Percentiles rank a stretch among this genome's conserved stretches.
These are phyloP conservation scores for Diospyros lotus DNA, from an alignment of 148 eudicot species.

Conservation along the genomic window DNA sequence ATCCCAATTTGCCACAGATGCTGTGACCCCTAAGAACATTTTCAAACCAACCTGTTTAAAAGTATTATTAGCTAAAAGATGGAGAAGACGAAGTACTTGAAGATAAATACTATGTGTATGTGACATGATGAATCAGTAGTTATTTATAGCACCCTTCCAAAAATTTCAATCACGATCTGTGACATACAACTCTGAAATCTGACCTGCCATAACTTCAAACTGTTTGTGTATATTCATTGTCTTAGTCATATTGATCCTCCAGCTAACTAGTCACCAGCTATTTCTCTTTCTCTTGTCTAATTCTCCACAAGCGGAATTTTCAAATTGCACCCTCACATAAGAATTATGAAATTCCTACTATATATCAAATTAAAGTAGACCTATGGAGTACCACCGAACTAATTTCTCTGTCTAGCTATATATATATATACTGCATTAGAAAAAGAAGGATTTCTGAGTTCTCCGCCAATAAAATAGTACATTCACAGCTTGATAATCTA, in stretches of 20 bases:
- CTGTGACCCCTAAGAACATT: slow-evolving; percentile 92
- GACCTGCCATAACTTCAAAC: background rate
- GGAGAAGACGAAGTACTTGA: background rate
- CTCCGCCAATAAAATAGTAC: background rate
- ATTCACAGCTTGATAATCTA: background rate
- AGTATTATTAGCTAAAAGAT: background rate
- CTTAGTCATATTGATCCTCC: background rate
- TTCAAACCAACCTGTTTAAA: slow-evolving; percentile 76
- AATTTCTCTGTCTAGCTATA: background rate
- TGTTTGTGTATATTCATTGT: background rate
- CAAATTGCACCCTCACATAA: background rate
- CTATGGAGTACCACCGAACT: background rate
- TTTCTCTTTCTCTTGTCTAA: background rate
- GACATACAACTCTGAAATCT: background rate
- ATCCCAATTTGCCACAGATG: slow-evolving; percentile 87
- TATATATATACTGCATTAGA: background rate
- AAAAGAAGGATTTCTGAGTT: background rate
- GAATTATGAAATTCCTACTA: background rate
- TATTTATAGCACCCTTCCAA: background rate
- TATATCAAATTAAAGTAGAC: background rate
- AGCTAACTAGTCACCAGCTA: background rate
- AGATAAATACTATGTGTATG: background rate
- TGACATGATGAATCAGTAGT: background rate
- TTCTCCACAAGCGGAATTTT: background rate
- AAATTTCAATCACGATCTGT: background rate